phyloP scores from a whole-genome alignment of 108 stramenopile genomes.

The Mediolabrus comicus region DNA sequence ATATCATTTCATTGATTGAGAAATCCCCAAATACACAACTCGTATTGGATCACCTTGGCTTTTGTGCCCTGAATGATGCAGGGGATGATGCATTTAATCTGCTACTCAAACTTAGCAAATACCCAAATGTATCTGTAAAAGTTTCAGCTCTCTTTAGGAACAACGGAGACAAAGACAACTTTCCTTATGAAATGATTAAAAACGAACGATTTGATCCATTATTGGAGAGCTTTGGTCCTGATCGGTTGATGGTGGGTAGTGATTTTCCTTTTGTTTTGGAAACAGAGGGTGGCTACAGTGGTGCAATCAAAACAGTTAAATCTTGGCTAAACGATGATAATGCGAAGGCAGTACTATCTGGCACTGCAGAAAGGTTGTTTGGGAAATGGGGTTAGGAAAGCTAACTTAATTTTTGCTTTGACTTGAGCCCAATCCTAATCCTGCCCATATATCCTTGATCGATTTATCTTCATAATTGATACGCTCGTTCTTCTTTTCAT shows the following conservation, averaged over 20 bases:
- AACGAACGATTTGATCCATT: constrained; percentile 66
- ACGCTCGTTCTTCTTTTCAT: constrained; percentile 41
- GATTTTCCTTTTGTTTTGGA: constrained; percentile 87
- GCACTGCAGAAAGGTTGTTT: constrained; percentile 63
- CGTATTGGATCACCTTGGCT: constrained; percentile 87
- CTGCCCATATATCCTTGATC: constrained; percentile 63
- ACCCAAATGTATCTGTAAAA: constrained; percentile 73
- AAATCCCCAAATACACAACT: constrained; percentile 67
- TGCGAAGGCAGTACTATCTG: constrained; percentile 59
- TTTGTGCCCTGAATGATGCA: constrained; percentile 67
- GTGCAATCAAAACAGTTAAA: constrained; percentile 55
- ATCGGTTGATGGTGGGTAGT: constrained; percentile 77
- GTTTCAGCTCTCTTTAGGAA: constrained; percentile 85
- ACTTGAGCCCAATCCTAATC: constrained; percentile 55
- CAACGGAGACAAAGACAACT: constrained; percentile 34
- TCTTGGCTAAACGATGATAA: constrained; percentile 57
- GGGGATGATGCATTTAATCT: constrained; percentile 63
- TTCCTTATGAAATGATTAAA: constrained; percentile 61
- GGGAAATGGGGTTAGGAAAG: constrained; percentile 51
- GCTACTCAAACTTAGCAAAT: constrained; percentile 68
- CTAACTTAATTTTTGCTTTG: too few relatives aligned
- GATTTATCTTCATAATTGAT: constrained; percentile 17
- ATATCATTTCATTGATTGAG: constrained; percentile 59
- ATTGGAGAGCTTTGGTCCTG: constrained; percentile 65
- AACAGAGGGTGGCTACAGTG: constrained; percentile 59